Evolutionary conservation across 306 rosid species (phyloP).

Genomic region (Vicia villosa): DNA sequence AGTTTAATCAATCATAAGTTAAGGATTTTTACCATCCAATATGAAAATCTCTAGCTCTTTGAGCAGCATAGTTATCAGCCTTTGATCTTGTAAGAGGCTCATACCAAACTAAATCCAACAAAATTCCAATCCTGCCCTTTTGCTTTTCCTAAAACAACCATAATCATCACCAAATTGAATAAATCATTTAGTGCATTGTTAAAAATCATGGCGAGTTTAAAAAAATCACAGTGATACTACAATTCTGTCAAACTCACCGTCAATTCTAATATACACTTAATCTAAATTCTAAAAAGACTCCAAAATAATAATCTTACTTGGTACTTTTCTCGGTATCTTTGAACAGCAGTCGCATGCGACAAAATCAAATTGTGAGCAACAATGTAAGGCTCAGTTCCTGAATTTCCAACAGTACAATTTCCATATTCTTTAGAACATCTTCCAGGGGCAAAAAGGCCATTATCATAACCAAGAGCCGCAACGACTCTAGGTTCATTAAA

Average conservation of each 20-base stretch:
- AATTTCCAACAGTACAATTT: constrained; percentile 78
- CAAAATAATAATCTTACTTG: constrained; percentile 48
- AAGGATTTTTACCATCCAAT: constrained; percentile 74
- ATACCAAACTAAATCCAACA: constrained; percentile 88
- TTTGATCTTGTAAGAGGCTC: constrained; percentile 87
- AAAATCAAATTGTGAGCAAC: constrained; percentile 81
- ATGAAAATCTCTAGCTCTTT: constrained; percentile 93
- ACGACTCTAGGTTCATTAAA: constrained; percentile 87
- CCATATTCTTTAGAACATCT: constrained; percentile 85
- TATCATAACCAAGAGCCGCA: constrained; percentile 94
- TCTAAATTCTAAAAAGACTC: neutral
- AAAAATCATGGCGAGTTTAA: too few relatives aligned
- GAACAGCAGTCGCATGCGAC: constrained; percentile 85
- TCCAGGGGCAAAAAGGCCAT: constrained; percentile 82
- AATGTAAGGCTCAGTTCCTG: constrained; percentile 86
- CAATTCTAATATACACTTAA: too few relatives aligned
- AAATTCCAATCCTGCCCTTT: constrained; percentile 82
- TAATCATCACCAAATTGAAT: neutral
- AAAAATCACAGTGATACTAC: too few relatives aligned
- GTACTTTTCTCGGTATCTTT: constrained; percentile 76
- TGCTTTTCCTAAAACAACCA: constrained; percentile 58
- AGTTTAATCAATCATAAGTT: neutral
- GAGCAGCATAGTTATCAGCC: constrained; percentile 90
- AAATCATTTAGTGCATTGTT: too few relatives aligned
- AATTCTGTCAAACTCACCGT: too few relatives aligned